These are phyloP conservation scores for Thelonectria discophora DNA, from an alignment of 2,329 filamentous ascomycete species.

Conservation along the genomic window DNA sequence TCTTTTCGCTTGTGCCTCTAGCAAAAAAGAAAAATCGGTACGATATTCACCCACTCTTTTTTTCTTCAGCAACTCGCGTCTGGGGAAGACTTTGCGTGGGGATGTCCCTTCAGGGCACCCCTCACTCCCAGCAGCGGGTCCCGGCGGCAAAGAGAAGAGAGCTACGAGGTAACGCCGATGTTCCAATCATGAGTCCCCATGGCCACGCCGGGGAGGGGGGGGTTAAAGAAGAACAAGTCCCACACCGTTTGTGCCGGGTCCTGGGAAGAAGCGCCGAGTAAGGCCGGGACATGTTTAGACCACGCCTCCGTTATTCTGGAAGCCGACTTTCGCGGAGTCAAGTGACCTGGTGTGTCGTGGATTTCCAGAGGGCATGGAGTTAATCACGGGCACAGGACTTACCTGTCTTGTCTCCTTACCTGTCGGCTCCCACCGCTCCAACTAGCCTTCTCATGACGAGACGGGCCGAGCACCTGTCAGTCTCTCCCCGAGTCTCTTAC, in stretches of 20 bases:
- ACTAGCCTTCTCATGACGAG: too few species aligned
- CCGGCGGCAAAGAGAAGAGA: conserved; percentile 24
- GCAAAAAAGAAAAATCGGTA: conserved; percentile 24
- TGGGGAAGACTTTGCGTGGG: conserved; percentile 45
- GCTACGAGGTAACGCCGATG: conserved; percentile 48
- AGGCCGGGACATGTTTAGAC: conserved; percentile 35
- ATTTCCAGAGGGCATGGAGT: too few species aligned
- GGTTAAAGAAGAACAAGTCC: conserved; percentile 32
- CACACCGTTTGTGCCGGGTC: conserved; percentile 36
- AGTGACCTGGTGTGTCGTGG: too few species aligned
- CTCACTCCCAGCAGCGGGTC: conserved; percentile 18
- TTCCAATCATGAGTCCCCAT: conserved; percentile 2
- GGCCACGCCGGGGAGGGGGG: too few species aligned
- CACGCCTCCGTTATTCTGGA: conserved; percentile 15
- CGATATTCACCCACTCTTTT: too few species aligned
- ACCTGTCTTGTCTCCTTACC: too few species aligned
- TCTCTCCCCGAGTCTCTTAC: too few species aligned
- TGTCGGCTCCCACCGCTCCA: too few species aligned
- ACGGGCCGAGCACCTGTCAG: too few species aligned
- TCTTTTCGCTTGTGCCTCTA: background rate
- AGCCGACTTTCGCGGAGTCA: too few species aligned
- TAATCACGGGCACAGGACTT: too few species aligned
- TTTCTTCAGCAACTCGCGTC: too few species aligned
- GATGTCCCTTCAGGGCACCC: conserved; percentile 7
- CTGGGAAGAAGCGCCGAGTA: conserved; percentile 50